Conservation (phyloP, 2,329 filamentous ascomycete species). For the Xylaria sp. region DNA sequence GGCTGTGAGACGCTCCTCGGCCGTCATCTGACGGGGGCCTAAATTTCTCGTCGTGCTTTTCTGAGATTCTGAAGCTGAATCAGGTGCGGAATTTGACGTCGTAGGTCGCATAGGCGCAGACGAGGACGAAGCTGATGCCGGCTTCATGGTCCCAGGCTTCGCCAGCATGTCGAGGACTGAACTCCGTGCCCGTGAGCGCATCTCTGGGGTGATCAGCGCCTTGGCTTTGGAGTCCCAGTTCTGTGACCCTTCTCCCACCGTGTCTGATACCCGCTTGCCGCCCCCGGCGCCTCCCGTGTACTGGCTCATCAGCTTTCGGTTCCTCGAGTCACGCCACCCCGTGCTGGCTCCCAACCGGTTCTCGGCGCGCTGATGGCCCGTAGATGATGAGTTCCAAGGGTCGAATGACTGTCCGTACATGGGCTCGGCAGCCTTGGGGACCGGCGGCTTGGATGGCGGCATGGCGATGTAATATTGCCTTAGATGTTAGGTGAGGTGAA, state of each 20-base stretch:
- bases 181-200: slow-evolving; percentile 53
- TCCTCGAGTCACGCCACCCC: slow-evolving; percentile 78
- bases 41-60: neutral
- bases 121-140: slow-evolving; percentile 33
- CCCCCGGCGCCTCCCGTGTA: slow-evolving; percentile 69
- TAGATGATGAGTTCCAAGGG: slow-evolving; percentile 77
- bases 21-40: slow-evolving; percentile 20
- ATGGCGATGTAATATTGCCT: slow-evolving; percentile 34
- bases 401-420: slow-evolving; percentile 64
- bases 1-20: slow-evolving; percentile 46
- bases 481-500: slow-evolving; percentile 13
- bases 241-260: slow-evolving; percentile 71
- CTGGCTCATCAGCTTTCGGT: slow-evolving; percentile 75
- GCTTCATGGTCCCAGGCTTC: slow-evolving; percentile 58
- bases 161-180: slow-evolving; percentile 67
- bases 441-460: slow-evolving; percentile 40
- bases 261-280: slow-evolving; percentile 71
- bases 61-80: neutral
- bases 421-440: slow-evolving; percentile 55
- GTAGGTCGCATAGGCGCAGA: slow-evolving; percentile 23
- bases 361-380: slow-evolving; percentile 83
- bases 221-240: slow-evolving; percentile 61
- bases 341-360: slow-evolving; percentile 67
- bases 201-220: slow-evolving; percentile 57
- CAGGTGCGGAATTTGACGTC: neutral